phyloP scores from a whole-genome alignment of 352 stramenopile genomes.

The Globisporangium parvum region DNA sequence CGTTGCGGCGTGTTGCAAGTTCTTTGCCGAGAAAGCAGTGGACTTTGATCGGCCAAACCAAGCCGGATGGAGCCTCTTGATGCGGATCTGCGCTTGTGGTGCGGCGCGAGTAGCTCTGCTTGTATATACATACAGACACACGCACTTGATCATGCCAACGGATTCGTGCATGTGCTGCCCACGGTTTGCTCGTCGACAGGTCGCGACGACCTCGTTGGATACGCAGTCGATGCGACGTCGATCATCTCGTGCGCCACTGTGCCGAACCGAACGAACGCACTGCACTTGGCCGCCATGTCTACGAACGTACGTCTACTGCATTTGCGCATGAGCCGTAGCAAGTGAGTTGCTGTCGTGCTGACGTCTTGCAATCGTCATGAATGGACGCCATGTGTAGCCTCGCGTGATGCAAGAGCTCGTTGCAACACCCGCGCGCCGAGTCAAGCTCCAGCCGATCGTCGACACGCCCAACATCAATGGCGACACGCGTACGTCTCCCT shows the following conservation, averaged over 20 bases:
- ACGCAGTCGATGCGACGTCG: conserved; percentile 45
- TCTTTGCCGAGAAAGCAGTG: conserved; percentile 48
- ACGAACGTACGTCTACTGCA: conserved; percentile 35
- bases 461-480: conserved; percentile 64
- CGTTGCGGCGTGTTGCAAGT: conserved; percentile 43
- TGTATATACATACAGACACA: neutral
- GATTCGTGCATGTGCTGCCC: neutral
- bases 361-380: neutral
- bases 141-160: neutral
- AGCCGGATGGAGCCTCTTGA: conserved; percentile 73
- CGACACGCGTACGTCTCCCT: conserved; percentile 55
- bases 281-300: conserved; percentile 76
- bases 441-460: conserved; percentile 42
- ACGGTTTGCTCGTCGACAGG: conserved; percentile 23
- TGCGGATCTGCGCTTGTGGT: conserved; percentile 76
- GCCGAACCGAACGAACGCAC: conserved; percentile 62
- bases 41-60: conserved; percentile 55
- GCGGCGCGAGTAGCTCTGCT: neutral
- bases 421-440: conserved; percentile 30
- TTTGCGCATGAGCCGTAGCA: neutral
- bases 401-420: conserved; percentile 53
- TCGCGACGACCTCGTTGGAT: conserved; percentile 52
- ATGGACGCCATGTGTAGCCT: conserved; percentile 23
- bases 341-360: too few relatives aligned
- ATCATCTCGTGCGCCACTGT: conserved; percentile 51